Base-by-base conservation (phyloP, 192 early-diverging fungal genomes). In the Podila minutissima region DNA sequence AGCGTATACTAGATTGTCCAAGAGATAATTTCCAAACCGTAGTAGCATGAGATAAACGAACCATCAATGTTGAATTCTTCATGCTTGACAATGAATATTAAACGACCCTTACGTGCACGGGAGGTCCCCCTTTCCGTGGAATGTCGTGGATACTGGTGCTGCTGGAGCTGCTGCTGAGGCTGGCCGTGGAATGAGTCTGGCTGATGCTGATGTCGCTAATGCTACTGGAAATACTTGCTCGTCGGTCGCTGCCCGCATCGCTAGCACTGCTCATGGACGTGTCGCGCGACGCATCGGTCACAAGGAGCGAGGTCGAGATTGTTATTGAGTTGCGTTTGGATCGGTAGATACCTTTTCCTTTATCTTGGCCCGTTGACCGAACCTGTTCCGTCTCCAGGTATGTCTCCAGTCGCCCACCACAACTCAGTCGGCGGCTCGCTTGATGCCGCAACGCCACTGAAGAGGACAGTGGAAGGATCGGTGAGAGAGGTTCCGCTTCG, bases 221-320 rank as follows among this genome's bases (percentile, higher is more conserved):
- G 20, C 41, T 62, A 19, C 59, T 61, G n/a, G 59, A 62, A 2
- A 70, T 70, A 7, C 68, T 70, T 19, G 37, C 37, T 4, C 68
- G 24, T 15, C 68, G 68, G 28, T 70, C 68, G 10, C 41, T 61
- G 19, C n/a, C 57, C 3, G 37, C 31, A 32, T 59, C 68, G 48
- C 68, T 70, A 10, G 62, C 59, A n/a, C 68, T 70, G 41, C 59
- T 61, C 68, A 70, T 70, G 26, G 68, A 49, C 4, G 68, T 70
- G 11, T 70, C 68, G 20, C 48, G 17, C 7, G 62, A 38, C 9
- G 68, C 46, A 20, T 70, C 35, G 11, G 28, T 28, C 29, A 28
- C 37, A 5, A 41, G 35, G 29, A 70, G 41, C 11, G 48, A 35
- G 11, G 68, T 70, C 10, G 59, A 70, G 2, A 70, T 70, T 0